Percentiles rank a stretch among this genome's conserved stretches.
Conservation (phyloP, 23 red algal genomes). For the Gracilariopsis chorda region DNA sequence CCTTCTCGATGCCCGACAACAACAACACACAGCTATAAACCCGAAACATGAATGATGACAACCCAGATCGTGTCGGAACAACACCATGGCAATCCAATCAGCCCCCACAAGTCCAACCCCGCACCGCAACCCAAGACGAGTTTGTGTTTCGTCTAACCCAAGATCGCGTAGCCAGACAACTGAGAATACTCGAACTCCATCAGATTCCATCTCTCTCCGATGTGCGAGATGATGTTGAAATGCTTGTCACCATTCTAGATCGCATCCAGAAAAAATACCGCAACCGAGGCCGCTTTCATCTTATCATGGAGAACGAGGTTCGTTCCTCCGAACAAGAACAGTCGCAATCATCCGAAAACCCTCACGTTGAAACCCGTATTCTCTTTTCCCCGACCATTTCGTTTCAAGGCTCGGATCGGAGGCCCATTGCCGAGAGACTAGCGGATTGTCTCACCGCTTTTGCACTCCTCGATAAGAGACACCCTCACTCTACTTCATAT, state of each 20-base stretch:
- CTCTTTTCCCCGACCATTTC: constrained; percentile 36
- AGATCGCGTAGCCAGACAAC: neutral
- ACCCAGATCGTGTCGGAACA: neutral
- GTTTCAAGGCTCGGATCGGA: neutral
- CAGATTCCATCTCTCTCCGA: neutral
- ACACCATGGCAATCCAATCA: neutral
- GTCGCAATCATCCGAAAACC: neutral
- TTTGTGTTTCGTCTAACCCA: constrained; percentile 11
- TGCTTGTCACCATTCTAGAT: neutral
- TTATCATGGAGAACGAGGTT: constrained; percentile 28
- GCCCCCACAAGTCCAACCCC: neutral
- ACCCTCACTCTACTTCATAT: neutral
- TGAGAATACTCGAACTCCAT: neutral
- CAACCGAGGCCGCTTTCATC: constrained; percentile 1
- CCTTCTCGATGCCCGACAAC: too few relatives aligned
- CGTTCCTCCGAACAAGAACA: neutral
- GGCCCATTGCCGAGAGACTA: constrained; percentile 2
- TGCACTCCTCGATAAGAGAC: neutral
- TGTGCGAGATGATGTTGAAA: neutral
- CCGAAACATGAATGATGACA: neutral
- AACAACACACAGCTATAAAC: neutral
- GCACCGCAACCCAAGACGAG: neutral
- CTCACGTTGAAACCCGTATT: constrained; percentile 1
- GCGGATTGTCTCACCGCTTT: neutral
- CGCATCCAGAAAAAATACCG: constrained; percentile 6